A percentile compares a stretch with the other conserved stretches of the same genome.
Evolutionary conservation across 257 asterid genomes (phyloP).

Genomic region (Thymus quinquecostatus): DNA sequence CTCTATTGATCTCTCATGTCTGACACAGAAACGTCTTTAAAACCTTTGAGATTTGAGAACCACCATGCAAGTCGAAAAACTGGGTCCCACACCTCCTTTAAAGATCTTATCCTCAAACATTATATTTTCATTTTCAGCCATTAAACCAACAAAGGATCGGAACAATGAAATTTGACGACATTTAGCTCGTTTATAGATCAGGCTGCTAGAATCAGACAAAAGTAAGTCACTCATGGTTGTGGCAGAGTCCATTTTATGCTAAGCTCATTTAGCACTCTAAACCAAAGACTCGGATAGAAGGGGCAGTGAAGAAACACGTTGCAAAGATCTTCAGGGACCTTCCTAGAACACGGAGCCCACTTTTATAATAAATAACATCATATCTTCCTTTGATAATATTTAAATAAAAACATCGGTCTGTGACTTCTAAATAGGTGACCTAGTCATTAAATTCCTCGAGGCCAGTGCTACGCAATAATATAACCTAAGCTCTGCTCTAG

Average conservation of each 20-base stretch:
- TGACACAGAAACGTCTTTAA: neutral
- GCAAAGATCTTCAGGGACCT: neutral
- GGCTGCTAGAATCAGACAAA: neutral
- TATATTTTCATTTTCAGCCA: neutral
- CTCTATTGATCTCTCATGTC: neutral
- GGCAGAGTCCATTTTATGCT: neutral
- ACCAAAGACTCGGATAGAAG: neutral
- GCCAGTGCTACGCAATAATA: constrained; percentile 19
- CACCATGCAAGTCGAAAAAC: neutral
- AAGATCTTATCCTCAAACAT: constrained; percentile 1
- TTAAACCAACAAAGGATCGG: neutral
- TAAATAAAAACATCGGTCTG: constrained; percentile 9
- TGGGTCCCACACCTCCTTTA: neutral
- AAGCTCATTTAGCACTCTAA: neutral
- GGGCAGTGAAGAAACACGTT: neutral
- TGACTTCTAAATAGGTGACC: neutral
- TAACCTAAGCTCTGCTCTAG: constrained; percentile 6
- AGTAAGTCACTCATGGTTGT: neutral
- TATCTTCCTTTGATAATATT: neutral
- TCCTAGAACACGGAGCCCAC: neutral
- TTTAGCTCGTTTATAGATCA: neutral
- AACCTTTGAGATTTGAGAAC: neutral
- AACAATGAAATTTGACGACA: neutral
- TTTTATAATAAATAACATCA: constrained; percentile 2
- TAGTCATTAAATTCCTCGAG: neutral